phyloP scores from a whole-genome alignment of 441 rosid genomes.

The Arabidopsis hybrid region DNA sequence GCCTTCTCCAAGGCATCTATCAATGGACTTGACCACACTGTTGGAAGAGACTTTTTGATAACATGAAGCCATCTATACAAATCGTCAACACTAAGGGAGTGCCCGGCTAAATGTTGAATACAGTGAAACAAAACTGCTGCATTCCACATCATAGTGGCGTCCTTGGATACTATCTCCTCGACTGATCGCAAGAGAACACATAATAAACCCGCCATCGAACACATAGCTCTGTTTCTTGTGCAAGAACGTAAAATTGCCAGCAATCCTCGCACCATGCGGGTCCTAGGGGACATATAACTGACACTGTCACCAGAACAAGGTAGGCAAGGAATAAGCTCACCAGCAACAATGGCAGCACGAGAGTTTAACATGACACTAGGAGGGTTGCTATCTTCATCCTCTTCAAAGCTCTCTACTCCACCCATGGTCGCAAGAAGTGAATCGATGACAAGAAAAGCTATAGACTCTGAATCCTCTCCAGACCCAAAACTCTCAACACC shows the following conservation, averaged over 20 bases:
- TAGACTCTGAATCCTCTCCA: slow-evolving; percentile 79
- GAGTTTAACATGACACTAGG: slow-evolving; percentile 99
- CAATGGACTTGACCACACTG: slow-evolving; percentile 74
- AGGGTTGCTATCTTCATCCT: slow-evolving; percentile 94
- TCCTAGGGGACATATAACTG: slow-evolving; percentile 87
- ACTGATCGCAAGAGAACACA: slow-evolving; percentile 88
- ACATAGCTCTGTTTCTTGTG: slow-evolving; percentile 98
- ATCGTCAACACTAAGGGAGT: slow-evolving; percentile 85
- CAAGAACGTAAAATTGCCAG: slow-evolving; percentile 94
- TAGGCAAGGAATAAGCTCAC: slow-evolving; percentile 91
- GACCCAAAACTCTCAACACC: slow-evolving; percentile 80
- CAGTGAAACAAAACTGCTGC: slow-evolving; percentile 82
- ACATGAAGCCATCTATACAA: slow-evolving; percentile 84
- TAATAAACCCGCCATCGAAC: slow-evolving; percentile 90
- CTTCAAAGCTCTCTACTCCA: slow-evolving; percentile 98
- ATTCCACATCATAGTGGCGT: slow-evolving; percentile 73
- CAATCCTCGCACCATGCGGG: slow-evolving; percentile 91
- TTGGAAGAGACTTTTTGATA: slow-evolving; percentile 65
- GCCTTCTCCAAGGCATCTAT: slow-evolving; percentile 92
- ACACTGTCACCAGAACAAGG: slow-evolving; percentile 78
- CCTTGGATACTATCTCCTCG: slow-evolving; percentile 76
- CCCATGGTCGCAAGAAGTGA: slow-evolving; percentile 99
- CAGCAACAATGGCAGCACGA: slow-evolving; percentile 95
- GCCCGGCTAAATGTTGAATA: slow-evolving; percentile 89
- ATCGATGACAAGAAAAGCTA: slow-evolving; percentile 87